These are phyloP conservation scores for Trametes punicea DNA, from an alignment of 768 basidiomycete genomes.

Conservation along the genomic window DNA sequence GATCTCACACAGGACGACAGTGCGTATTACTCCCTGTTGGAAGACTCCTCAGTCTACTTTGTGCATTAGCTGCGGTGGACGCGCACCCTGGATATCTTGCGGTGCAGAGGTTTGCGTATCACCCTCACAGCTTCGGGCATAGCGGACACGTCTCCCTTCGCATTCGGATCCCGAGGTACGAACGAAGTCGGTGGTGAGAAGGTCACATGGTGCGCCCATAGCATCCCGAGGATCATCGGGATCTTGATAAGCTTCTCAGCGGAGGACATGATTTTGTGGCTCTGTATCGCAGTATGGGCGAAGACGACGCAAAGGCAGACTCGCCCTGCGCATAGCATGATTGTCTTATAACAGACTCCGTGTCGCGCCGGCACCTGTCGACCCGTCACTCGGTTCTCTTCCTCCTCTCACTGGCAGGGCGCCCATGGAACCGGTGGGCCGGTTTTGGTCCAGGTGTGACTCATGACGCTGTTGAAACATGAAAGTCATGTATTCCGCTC, in stretches of 20 bases:
- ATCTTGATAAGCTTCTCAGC: not conserved
- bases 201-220: constrained; percentile 5
- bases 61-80: not conserved
- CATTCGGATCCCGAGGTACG: not conserved
- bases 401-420: too few species aligned
- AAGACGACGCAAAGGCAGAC: not conserved
- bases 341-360: not conserved
- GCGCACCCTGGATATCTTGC: constrained; percentile 1
- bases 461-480: too few species aligned
- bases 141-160: not conserved
- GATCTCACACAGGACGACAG: not conserved
- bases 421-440: too few species aligned
- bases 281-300: not conserved
- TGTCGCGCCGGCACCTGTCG: too few species aligned
- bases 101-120: not conserved
- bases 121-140: not conserved
- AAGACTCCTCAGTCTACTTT: too few species aligned
- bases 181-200: constrained; percentile 5
- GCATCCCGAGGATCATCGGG: not conserved
- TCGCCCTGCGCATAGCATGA: not conserved
- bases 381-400: too few species aligned
- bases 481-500: too few species aligned
- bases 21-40: not conserved
- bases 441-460: too few species aligned
- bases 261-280: not conserved